Evolutionary conservation across 2,329 filamentous ascomycete species (phyloP).

Genomic region (Dryadomyces quercus-mongolicae): DNA sequence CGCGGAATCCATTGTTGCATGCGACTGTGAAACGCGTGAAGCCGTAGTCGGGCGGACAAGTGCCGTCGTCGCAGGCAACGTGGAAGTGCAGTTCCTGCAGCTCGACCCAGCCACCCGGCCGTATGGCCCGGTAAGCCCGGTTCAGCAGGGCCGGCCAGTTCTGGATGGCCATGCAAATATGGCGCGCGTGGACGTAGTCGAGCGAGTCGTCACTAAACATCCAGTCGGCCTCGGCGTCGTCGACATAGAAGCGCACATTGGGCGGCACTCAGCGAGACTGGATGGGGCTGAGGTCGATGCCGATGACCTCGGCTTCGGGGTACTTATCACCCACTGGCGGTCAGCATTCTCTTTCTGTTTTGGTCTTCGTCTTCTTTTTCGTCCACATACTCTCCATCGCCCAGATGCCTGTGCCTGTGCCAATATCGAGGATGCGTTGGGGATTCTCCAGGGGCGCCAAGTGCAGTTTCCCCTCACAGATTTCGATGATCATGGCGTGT

Average conservation of each 20-base stretch:
- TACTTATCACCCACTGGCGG: slow-evolving; percentile 7
- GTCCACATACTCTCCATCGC: slow-evolving; percentile 12
- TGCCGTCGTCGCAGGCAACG: slow-evolving; percentile 15
- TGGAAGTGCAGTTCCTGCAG: slow-evolving; percentile 18
- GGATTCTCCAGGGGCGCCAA: slow-evolving; percentile 28
- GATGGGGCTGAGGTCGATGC: slow-evolving; percentile 31
- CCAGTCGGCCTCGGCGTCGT: slow-evolving; percentile 34
- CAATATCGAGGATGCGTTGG: slow-evolving; percentile 16
- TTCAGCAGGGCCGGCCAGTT: slow-evolving; percentile 29
- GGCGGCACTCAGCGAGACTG: slow-evolving; percentile 33
- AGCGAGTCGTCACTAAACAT: slow-evolving; percentile 36
- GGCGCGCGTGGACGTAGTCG: slow-evolving; percentile 48
- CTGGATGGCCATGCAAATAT: slow-evolving; percentile 39
- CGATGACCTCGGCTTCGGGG: slow-evolving; percentile 28
- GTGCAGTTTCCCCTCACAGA: slow-evolving; percentile 35
- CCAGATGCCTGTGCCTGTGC: slow-evolving; percentile 18
- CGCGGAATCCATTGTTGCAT: slow-evolving; percentile 7
- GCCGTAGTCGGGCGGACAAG: slow-evolving; percentile 13
- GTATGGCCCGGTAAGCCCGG: slow-evolving; percentile 13
- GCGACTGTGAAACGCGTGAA: slow-evolving; percentile 11
- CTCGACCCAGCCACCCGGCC: slow-evolving; percentile 31
- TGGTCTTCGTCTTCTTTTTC: not conserved
- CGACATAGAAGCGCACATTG: slow-evolving; percentile 12
- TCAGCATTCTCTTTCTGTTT: not conserved
- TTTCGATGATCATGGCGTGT: slow-evolving; percentile 36